Evolutionary conservation across 208 protist species (phyloP).

Genomic region (Phytomonas sp.): DNA sequence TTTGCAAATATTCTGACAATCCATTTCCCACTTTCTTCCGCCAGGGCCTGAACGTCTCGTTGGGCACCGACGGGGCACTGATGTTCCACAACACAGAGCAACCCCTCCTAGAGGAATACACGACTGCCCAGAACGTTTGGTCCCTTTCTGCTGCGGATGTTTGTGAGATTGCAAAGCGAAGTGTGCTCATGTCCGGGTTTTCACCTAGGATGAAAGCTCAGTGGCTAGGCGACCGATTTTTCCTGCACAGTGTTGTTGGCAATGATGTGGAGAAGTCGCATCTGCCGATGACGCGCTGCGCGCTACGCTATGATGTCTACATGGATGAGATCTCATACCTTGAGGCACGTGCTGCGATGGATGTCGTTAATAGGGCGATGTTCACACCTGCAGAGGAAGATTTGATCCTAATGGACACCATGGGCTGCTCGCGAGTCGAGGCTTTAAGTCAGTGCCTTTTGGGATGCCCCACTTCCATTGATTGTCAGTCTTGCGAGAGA

Average conservation of each 20-base stretch:
- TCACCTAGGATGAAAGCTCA: slow-evolving; percentile 38
- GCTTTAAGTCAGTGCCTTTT: slow-evolving; percentile 25
- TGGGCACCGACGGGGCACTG: slow-evolving; percentile 92
- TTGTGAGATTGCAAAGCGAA: slow-evolving; percentile 78
- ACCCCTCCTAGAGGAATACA: slow-evolving; percentile 89
- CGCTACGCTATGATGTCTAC: slow-evolving; percentile 91
- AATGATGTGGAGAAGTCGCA: slow-evolving; percentile 91
- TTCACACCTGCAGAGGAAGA: slow-evolving; percentile 42
- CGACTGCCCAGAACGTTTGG: slow-evolving; percentile 79
- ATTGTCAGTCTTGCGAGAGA: background rate
- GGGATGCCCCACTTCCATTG: background rate
- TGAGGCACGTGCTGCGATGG: slow-evolving; percentile 33
- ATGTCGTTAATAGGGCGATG: slow-evolving; percentile 26
- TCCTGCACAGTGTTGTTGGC: slow-evolving; percentile 47
- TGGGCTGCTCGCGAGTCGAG: slow-evolving; percentile 46
- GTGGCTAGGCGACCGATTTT: slow-evolving; percentile 69
- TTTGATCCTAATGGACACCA: slow-evolving; percentile 30
- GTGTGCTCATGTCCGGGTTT: slow-evolving; percentile 76
- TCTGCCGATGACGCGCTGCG: slow-evolving; percentile 91
- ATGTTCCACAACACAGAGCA: slow-evolving; percentile 96
- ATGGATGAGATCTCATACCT: slow-evolving; percentile 79
- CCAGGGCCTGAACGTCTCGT: slow-evolving; percentile 93
- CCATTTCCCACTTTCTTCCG: slow-evolving; percentile 92
- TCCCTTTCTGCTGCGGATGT: slow-evolving; percentile 72
- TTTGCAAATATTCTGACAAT: slow-evolving; percentile 93